phyloP scores from a whole-genome alignment of 495 filamentous ascomycete species.

The Oidiodendron maius region DNA sequence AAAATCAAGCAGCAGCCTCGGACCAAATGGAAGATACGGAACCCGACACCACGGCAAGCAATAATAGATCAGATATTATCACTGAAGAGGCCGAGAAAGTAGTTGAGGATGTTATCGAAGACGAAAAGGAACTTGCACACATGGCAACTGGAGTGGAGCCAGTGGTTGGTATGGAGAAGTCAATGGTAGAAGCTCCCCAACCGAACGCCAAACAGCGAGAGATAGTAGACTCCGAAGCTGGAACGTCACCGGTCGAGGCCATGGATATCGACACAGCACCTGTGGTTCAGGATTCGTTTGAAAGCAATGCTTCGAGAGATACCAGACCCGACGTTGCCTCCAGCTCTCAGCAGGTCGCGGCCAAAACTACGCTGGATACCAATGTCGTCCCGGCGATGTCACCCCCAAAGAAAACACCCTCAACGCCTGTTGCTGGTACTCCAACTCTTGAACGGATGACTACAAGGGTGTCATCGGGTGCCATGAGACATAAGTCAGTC shows the following conservation, averaged over 20 bases:
- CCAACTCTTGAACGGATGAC: slow-evolving; percentile 50
- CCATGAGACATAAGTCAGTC: slow-evolving; percentile 65
- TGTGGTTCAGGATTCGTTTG: slow-evolving; percentile 21
- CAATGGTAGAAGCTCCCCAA: background rate
- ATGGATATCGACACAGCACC: slow-evolving; percentile 17
- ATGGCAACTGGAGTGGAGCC: slow-evolving; percentile 5
- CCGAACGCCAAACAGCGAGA: slow-evolving; percentile 5
- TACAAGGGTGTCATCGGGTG: slow-evolving; percentile 59
- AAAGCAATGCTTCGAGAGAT: slow-evolving; percentile 8
- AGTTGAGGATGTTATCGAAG: slow-evolving; percentile 15
- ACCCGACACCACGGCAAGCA: background rate
- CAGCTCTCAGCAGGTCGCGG: slow-evolving; percentile 8
- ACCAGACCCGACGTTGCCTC: slow-evolving; percentile 1
- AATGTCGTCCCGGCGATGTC: slow-evolving; percentile 20
- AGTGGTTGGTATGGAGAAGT: slow-evolving; percentile 2
- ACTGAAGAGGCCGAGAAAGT: slow-evolving; percentile 14
- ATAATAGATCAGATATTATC: background rate
- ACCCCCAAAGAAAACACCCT: slow-evolving; percentile 14
- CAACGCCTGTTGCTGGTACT: slow-evolving; percentile 21
- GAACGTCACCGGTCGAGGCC: slow-evolving; percentile 6
- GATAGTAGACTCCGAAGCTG: slow-evolving; percentile 18
- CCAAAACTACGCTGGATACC: slow-evolving; percentile 13
- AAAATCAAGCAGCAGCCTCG: slow-evolving; percentile 12
- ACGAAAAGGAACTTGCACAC: slow-evolving; percentile 12
- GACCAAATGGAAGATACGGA: slow-evolving; percentile 3